These are phyloP conservation scores for Pholiota conissans DNA, from an alignment of 768 basidiomycete genomes.

Conservation along the genomic window DNA sequence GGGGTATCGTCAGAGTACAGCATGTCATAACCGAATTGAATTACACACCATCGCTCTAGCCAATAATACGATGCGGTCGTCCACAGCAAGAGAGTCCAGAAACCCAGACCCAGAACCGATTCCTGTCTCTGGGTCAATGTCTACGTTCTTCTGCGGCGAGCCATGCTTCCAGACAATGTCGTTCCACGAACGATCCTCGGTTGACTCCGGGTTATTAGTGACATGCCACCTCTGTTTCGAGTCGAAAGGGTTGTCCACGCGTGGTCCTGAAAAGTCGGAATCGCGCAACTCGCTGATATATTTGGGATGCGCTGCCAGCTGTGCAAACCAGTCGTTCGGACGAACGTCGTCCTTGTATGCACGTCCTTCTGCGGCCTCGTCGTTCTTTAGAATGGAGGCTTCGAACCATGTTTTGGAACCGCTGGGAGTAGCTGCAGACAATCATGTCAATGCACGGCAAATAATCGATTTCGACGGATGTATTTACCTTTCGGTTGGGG, in stretches of 20 bases:
- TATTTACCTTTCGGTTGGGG: slow-evolving; percentile 9
- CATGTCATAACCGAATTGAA: not conserved
- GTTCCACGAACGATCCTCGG: slow-evolving; percentile 9
- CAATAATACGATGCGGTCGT: slow-evolving; percentile 24
- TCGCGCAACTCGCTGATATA: slow-evolving; percentile 18
- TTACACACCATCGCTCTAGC: slow-evolving; percentile 20
- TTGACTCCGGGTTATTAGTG: slow-evolving; percentile 8
- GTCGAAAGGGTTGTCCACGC: slow-evolving; percentile 20
- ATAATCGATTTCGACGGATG: not conserved
- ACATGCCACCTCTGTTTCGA: slow-evolving; percentile 19
- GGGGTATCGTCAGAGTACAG: not conserved
- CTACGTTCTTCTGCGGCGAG: not conserved
- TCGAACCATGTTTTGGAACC: slow-evolving; percentile 25
- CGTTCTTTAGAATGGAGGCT: slow-evolving; percentile 19
- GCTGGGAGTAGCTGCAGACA: not conserved
- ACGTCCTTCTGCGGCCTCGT: slow-evolving; percentile 1
- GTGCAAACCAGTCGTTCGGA: slow-evolving; percentile 22
- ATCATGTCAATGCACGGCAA: not conserved
- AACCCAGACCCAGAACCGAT: slow-evolving; percentile 13
- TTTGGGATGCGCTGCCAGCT: slow-evolving; percentile 18
- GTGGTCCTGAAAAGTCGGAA: slow-evolving; percentile 2
- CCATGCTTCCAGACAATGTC: slow-evolving; percentile 17
- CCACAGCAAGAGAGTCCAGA: slow-evolving; percentile 19
- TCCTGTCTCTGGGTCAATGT: slow-evolving; percentile 2
- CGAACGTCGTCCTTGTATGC: slow-evolving; percentile 12